Percentiles rank a stretch among this genome's conserved stretches.
phyloP scores from a whole-genome alignment of 345 rosid species.

The Brassica carinata region DNA sequence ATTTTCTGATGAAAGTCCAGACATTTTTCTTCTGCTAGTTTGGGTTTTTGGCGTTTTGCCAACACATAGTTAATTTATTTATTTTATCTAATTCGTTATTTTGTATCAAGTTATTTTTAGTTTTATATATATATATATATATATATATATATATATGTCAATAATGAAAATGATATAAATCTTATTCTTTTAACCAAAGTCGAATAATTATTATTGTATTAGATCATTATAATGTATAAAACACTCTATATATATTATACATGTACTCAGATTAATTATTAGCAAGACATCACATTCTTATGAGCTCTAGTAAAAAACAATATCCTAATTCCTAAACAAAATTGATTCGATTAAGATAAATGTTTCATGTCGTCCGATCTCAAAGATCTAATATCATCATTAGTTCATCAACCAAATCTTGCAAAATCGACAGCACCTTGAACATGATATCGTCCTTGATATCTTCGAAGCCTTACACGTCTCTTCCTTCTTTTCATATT shows the following conservation, averaged over 20 bases:
- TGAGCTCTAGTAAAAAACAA: background rate
- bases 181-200: background rate
- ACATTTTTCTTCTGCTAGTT: background rate
- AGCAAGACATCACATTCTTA: background rate
- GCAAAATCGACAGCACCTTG: background rate
- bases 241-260: background rate
- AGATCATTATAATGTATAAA: background rate
- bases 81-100: background rate
- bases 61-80: background rate
- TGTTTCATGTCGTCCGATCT: slow-evolving; percentile 1
- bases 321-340: background rate
- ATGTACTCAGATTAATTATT: background rate
- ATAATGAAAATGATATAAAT: background rate
- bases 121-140: no score
- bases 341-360: background rate
- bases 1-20: background rate
- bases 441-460: background rate
- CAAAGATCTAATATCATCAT: background rate
- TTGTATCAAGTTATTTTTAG: background rate
- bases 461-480: background rate
- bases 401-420: slow-evolving; percentile 15
- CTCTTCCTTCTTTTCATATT: slow-evolving; percentile 8
- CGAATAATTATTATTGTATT: background rate
- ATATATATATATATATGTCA: background rate
- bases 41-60: background rate